A percentile compares a stretch with the other conserved stretches of the same genome.
Conservation (phyloP, 805 yeast species). For the Ogataea ramenticola region DNA sequence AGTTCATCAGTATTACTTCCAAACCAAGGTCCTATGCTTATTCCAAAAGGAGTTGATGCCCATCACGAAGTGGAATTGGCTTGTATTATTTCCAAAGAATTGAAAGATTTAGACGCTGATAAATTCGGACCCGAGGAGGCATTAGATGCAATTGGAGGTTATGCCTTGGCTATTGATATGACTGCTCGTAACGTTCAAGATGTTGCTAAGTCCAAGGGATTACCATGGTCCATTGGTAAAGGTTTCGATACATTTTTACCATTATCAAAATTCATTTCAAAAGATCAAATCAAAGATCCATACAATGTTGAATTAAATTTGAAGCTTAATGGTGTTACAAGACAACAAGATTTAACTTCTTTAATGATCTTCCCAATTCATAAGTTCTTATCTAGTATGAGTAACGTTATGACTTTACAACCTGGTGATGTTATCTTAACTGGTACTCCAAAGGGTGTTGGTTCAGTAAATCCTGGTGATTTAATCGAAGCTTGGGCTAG, state of each 20-base stretch:
- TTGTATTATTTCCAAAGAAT: constrained; percentile 54
- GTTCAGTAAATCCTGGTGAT: constrained; percentile 76
- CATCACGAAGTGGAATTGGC: constrained; percentile 96
- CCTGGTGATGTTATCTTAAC: constrained; percentile 89
- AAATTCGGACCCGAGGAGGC: constrained; percentile 61
- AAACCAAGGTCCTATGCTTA: constrained; percentile 65
- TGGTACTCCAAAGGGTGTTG: constrained; percentile 99
- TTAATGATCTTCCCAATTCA: constrained; percentile 89
- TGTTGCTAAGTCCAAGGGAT: constrained; percentile 86
- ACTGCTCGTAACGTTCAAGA: constrained; percentile 96
- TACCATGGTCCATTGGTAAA: constrained; percentile 95
- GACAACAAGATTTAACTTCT: constrained; percentile 69
- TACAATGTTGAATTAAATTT: constrained; percentile 58
- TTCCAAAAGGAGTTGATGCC: constrained; percentile 73
- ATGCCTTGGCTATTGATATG: constrained; percentile 85
- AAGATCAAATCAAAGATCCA: constrained; percentile 60
- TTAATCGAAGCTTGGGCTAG: constrained; percentile 54
- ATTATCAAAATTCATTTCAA: constrained; percentile 65
- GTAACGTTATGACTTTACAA: constrained; percentile 83
- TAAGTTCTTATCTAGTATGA: constrained; percentile 69
- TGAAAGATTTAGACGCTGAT: constrained; percentile 53
- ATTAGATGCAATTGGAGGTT: constrained; percentile 72
- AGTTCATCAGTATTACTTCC: constrained; percentile 66
- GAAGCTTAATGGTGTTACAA: constrained; percentile 60
- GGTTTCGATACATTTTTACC: constrained; percentile 97